A percentile compares a stretch with the other conserved stretches of the same genome.
phyloP scores from a whole-genome alignment of 805 yeast species.

The Lipomyces sp. region DNA sequence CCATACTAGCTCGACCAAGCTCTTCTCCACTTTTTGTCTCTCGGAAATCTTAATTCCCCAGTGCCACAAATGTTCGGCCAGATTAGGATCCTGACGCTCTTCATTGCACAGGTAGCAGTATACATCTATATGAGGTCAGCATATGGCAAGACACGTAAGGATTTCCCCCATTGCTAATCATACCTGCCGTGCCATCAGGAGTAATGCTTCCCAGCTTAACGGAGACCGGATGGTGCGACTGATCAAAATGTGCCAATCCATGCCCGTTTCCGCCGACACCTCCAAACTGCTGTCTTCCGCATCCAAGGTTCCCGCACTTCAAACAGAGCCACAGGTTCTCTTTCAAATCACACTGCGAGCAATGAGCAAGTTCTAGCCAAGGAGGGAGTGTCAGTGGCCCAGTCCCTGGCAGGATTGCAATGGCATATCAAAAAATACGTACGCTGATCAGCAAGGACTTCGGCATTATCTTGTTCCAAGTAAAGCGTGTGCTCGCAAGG shows the following conservation, averaged over 20 bases:
- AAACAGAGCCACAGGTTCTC: slow-evolving; percentile 92
- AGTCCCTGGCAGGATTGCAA: not conserved
- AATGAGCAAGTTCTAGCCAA: slow-evolving; percentile 33
- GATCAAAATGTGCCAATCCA: slow-evolving; percentile 69
- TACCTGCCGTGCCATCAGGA: slow-evolving; percentile 54
- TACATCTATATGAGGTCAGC: slow-evolving; percentile 48
- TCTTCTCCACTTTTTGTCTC: slow-evolving; percentile 74
- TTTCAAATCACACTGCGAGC: slow-evolving; percentile 46
- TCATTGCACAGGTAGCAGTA: slow-evolving; percentile 89
- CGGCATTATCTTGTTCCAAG: slow-evolving; percentile 43
- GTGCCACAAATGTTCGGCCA: slow-evolving; percentile 47
- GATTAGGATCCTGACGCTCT: slow-evolving; percentile 71
- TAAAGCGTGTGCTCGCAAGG: slow-evolving; percentile 74
- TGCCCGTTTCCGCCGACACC: slow-evolving; percentile 93
- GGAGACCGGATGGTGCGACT: slow-evolving; percentile 69
- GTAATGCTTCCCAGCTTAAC: slow-evolving; percentile 88
- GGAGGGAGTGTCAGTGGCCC: not conserved
- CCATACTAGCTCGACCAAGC: slow-evolving; percentile 64
- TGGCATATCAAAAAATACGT: not conserved
- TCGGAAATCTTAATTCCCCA: slow-evolving; percentile 65
- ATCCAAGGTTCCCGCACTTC: slow-evolving; percentile 85
- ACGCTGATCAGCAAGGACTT: slow-evolving; percentile 18
- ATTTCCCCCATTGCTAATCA: not conserved
- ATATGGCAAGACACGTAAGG: not conserved
- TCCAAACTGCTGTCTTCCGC: slow-evolving; percentile 94